Conservation (phyloP, 371 early-diverging fungal species). For the Mortierella sp. region DNA sequence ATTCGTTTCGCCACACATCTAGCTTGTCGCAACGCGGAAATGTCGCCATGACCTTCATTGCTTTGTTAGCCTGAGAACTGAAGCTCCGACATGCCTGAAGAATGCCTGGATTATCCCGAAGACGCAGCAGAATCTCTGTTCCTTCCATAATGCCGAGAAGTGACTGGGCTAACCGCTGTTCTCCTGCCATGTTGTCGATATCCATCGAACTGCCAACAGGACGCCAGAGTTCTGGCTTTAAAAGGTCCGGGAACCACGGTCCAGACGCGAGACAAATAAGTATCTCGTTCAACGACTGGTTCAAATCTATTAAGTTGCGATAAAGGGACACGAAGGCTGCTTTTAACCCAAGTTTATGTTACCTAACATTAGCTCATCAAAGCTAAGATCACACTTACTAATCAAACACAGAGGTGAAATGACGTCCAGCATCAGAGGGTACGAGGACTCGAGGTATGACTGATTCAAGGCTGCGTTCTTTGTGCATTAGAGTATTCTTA, state of each 20-base stretch:
- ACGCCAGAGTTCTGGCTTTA: slow-evolving; percentile 27
- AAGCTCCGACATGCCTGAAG: slow-evolving; percentile 30
- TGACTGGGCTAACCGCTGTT: slow-evolving; percentile 15
- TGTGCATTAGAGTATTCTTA: too few species aligned
- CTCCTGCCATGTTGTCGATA: slow-evolving; percentile 9
- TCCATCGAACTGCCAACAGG: slow-evolving; percentile 3
- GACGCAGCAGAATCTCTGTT: slow-evolving; percentile 30
- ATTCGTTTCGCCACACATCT: slow-evolving; percentile 21
- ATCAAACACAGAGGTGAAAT: slow-evolving; percentile 17
- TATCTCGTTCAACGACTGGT: slow-evolving; percentile 10
- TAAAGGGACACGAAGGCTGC: neutral
- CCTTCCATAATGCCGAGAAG: slow-evolving; percentile 23
- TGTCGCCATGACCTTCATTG: slow-evolving; percentile 34
- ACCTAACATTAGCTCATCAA: too few species aligned
- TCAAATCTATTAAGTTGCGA: slow-evolving; percentile 1
- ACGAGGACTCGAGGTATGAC: slow-evolving; percentile 34
- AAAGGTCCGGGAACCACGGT: slow-evolving; percentile 38
- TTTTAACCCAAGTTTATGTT: too few species aligned
- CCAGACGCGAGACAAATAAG: slow-evolving; percentile 45
- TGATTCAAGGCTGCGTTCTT: slow-evolving; percentile 30
- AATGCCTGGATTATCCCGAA: slow-evolving; percentile 21
- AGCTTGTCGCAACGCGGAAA: slow-evolving; percentile 11
- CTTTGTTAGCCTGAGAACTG: slow-evolving; percentile 18
- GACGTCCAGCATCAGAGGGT: slow-evolving; percentile 39
- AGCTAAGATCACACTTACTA: too few species aligned